phyloP scores from a whole-genome alignment of 2,329 filamentous ascomycete species.

The Lasiodiplodia gonubiensis region DNA sequence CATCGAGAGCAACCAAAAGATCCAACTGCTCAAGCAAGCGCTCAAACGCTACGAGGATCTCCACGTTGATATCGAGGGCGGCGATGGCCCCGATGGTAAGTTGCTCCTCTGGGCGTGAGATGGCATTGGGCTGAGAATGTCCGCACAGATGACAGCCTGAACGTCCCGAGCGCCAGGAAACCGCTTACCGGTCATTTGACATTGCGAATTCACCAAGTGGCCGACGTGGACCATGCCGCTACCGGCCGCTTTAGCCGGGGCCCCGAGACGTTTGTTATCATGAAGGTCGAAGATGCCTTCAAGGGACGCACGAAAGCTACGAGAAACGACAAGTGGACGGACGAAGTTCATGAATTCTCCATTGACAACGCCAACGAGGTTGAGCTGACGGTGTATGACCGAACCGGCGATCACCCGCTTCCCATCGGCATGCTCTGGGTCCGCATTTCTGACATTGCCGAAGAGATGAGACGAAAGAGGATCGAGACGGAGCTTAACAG shows the following conservation, averaged over 20 bases:
- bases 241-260: conserved; percentile 82
- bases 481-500: conserved; percentile 95
- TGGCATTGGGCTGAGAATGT: conserved; percentile 38
- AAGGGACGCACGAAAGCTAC: conserved; percentile 86
- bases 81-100: conserved; percentile 78
- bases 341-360: conserved; percentile 87
- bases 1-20: conserved; percentile 97
- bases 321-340: conserved; percentile 87
- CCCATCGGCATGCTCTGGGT: conserved; percentile 97
- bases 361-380: conserved; percentile 99
- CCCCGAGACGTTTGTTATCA: conserved; percentile 91
- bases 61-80: conserved; percentile 86
- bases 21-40: conserved; percentile 91
- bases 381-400: conserved; percentile 96
- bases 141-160: conserved; percentile 88
- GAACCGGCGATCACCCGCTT: conserved; percentile 80
- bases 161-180: conserved; percentile 91
- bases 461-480: conserved; percentile 96
- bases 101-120: background rate
- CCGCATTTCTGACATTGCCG: conserved; percentile 93
- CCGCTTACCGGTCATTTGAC: conserved; percentile 91
- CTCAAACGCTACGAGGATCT: conserved; percentile 97
- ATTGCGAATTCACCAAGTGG: conserved; percentile 84
- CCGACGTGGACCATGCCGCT: conserved; percentile 92
- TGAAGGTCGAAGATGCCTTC: conserved; percentile 95